Evolutionary conservation across 768 basidiomycete species (phyloP).

Genomic region (Lentinula sp.): DNA sequence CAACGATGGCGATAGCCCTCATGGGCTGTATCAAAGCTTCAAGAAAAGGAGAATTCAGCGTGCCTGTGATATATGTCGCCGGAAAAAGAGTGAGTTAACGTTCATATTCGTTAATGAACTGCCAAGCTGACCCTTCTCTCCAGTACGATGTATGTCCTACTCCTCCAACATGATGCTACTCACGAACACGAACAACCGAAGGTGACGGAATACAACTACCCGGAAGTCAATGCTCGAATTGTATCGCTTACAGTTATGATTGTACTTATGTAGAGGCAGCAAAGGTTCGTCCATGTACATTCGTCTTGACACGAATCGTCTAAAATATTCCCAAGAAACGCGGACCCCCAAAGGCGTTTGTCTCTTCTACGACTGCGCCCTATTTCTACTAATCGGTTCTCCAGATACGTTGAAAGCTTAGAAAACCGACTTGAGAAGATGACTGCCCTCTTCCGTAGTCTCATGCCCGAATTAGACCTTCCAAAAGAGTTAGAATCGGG

Average conservation of each 20-base stretch:
- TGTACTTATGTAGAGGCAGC: constrained; percentile 69
- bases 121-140: constrained; percentile 8
- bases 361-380: neutral
- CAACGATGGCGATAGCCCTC: constrained; percentile 35
- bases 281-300: constrained; percentile 41
- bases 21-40: constrained; percentile 21
- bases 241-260: constrained; percentile 53
- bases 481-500: constrained; percentile 46
- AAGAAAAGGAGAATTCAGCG: constrained; percentile 74
- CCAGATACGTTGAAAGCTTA: constrained; percentile 53
- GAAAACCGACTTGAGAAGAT: constrained; percentile 57
- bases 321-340: constrained; percentile 31
- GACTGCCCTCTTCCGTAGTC: constrained; percentile 38
- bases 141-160: constrained; percentile 55
- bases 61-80: constrained; percentile 77
- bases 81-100: constrained; percentile 66
- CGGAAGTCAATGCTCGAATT: constrained; percentile 62
- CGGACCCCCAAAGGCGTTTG: constrained; percentile 58
- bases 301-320: neutral
- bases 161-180: neutral
- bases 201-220: constrained; percentile 73
- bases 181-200: constrained; percentile 13
- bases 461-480: constrained; percentile 61
- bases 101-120: neutral
- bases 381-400: neutral